Evolutionary conservation across 805 yeast species (phyloP), one percentile per base, ranked within the genome.

Genomic region (Metschnikowia amazonensis): DNA sequence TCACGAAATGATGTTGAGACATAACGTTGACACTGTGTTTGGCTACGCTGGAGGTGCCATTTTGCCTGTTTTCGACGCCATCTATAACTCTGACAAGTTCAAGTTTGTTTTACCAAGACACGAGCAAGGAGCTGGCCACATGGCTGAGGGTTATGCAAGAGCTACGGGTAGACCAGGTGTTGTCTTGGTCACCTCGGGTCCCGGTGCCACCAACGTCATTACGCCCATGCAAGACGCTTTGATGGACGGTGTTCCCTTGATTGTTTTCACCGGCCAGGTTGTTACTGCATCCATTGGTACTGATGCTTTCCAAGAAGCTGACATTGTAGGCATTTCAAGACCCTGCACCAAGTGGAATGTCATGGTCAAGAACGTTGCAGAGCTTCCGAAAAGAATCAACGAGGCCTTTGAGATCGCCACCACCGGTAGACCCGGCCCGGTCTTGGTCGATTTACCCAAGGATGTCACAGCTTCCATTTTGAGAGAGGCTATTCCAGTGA

Each of bases 31-130:
- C 67, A 89, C 97, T 48, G 81, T 94, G 39, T 94, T 92, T 65
- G 99, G 99, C 35, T 94, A 94, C 72, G 95, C 99, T 45, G 99
- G 99, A 61, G 99, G 99, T 65, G 99, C 99, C 56, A 94, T 94
- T 60, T 77, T 94, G 60, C 98, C 99, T 11, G 99, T 94, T 21
- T 94, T 86, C 63, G 99, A 94, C 65, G 98, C 98, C 56, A 94
- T 94, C 57, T 87, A 85, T 75, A 86, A 92, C 72, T 86, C 96
- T 17, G 82, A 84, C 46, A 80, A 86, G 60, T 92, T 94, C 76
- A 81, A 84, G 57, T 94, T 94, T 63, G 87, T 94, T 46, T 74
- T 94, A 53, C 99, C 99, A 40, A 80, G 95, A 60, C 98, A 94
- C 67, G 99, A 94, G 69, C 99, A 94, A 71, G 99, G 99, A 65